Evolutionary conservation across 2,329 filamentous ascomycete genomes (phyloP).

Genomic region (Nemania sp.): DNA sequence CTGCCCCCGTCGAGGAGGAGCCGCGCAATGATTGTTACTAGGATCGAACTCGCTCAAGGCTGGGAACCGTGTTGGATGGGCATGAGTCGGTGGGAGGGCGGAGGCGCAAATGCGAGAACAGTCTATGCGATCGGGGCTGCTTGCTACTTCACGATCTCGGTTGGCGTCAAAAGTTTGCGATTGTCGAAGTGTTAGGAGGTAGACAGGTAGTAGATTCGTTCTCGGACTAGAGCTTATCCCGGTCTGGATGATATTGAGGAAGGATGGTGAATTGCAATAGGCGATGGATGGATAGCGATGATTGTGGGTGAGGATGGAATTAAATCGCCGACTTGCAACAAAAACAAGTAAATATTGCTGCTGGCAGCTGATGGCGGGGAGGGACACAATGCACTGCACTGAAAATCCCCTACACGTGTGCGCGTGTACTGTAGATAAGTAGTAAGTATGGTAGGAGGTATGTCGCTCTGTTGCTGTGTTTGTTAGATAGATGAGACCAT

Average conservation of each 20-base stretch:
- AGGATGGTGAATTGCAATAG: not conserved
- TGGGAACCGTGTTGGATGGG: slow-evolving; percentile 64
- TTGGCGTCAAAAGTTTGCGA: not conserved
- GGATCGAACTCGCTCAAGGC: slow-evolving; percentile 50
- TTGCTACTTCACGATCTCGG: slow-evolving; percentile 51
- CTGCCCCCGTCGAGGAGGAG: slow-evolving; percentile 55
- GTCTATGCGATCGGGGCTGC: slow-evolving; percentile 56
- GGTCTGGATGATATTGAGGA: not conserved
- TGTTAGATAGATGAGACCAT: not conserved
- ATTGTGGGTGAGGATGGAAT: not conserved
- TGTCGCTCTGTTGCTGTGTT: not conserved
- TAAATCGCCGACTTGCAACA: not conserved
- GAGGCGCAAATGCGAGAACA: slow-evolving; percentile 65
- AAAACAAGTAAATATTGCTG: not conserved
- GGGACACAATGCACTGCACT: not conserved
- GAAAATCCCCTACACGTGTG: too few relatives aligned
- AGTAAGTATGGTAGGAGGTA: too few relatives aligned
- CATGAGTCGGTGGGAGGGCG: slow-evolving; percentile 62
- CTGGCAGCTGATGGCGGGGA: not conserved
- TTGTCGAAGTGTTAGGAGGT: slow-evolving; percentile 2
- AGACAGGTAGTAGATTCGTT: not conserved
- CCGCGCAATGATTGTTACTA: slow-evolving; percentile 51
- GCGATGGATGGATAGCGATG: not conserved
- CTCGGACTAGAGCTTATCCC: not conserved
- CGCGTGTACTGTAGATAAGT: too few relatives aligned